Evolutionary conservation across 164 flowering plant species (phyloP).

Genomic region (Vitis amurensis): DNA sequence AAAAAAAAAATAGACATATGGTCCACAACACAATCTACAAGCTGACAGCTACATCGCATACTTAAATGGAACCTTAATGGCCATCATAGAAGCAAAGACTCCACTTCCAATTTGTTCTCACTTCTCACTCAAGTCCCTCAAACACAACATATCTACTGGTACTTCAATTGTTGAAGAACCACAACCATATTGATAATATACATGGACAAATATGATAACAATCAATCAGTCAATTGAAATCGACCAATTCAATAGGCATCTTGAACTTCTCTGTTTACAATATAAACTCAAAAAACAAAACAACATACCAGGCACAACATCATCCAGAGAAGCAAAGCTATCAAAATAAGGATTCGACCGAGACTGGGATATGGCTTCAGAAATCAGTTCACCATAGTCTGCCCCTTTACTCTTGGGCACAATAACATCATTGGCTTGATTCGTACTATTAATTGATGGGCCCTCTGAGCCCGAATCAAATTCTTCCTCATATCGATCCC

Average conservation of each 20-base stretch:
- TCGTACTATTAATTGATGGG: background rate
- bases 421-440: slow-evolving; percentile 31
- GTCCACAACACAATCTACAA: too few species aligned
- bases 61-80: too few species aligned
- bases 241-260: background rate
- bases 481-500: slow-evolving; percentile 78
- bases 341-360: slow-evolving; percentile 23
- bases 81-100: background rate
- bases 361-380: slow-evolving; percentile 56
- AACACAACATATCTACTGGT: background rate
- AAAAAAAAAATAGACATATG: too few species aligned
- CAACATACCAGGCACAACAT: slow-evolving; percentile 42
- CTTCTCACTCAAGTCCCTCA: background rate
- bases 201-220: background rate
- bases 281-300: background rate
- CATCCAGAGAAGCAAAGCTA: slow-evolving; percentile 38
- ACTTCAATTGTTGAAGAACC: background rate
- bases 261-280: background rate
- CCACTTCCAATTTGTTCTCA: background rate
- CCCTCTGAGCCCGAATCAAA: slow-evolving; percentile 24
- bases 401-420: slow-evolving; percentile 80
- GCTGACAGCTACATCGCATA: too few species aligned
- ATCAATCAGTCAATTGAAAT: background rate
- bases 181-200: background rate
- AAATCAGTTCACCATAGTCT: slow-evolving; percentile 56